Base-by-base conservation (phyloP, 2,329 filamentous ascomycete genomes). In the Aspergillus caelatus region DNA sequence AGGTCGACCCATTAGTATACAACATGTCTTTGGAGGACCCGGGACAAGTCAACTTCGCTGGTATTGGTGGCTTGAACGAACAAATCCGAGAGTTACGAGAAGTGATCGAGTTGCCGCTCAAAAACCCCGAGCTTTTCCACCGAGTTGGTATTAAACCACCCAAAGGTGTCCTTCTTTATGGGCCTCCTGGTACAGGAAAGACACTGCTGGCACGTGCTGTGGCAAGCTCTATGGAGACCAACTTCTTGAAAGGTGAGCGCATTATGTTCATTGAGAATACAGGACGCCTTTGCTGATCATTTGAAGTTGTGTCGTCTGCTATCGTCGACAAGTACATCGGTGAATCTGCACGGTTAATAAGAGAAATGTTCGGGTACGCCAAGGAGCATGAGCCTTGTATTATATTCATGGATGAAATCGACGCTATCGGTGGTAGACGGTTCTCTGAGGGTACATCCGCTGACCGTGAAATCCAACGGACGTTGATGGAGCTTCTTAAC, bases 361-460 rank as follows among this genome's bases (percentile, higher is more conserved):
- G 95, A 78, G 95, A 99, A 80, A 99, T 99, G 96, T 99, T 99
- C 76, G 96, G 95, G 63, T 99, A 99, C 76, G 95, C 96, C 74
- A 98, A 97, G 82, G 96, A 99, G 79, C 95, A 99, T 79, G 95
- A 99, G 80, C 95, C 95, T 45, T 99, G 95, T 80, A 99, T 99
- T 80, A 99, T 99, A 82, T 99, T 99, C 87, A 99, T 99, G 95
- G 96, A 99, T 85, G 95, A 99, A 82, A 99, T 99, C 76, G 95
- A 99, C 76, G 95, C 95, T 75, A 99, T 99, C 75, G 95, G 95
- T 78, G 96, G 96, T 67, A 89, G 96, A 73, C 88, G 95, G 73
- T 99, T 99, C 81, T 97, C 93, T 0, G 95, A 99, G 79, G 95
- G 96, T 71, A 99, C 95, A 58, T 97, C 93, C 64, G 95, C 95